Evolutionary conservation across 2,329 filamentous ascomycete species (phyloP).

Genomic region (Fusarium tuaranense): DNA sequence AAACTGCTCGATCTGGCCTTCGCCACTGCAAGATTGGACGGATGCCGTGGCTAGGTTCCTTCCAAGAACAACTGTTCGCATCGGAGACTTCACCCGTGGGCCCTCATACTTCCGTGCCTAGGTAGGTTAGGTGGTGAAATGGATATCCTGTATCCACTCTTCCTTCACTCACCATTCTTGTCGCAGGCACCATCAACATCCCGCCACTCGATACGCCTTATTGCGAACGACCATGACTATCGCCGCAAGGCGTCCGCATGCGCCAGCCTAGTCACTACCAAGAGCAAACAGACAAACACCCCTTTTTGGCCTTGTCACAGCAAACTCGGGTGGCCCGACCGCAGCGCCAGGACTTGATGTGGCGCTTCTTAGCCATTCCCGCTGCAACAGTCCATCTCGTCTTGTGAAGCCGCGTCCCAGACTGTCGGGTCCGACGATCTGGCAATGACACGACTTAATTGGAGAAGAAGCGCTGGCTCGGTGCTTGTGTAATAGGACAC

Average conservation of each 20-base stretch:
- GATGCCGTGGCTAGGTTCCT: background rate
- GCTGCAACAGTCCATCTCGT: slow-evolving; percentile 41
- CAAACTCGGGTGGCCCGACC: slow-evolving; percentile 17
- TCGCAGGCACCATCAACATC: background rate
- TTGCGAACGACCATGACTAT: background rate
- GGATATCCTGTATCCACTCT: background rate
- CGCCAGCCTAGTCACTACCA: background rate
- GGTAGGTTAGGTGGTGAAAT: background rate
- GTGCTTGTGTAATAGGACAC: slow-evolving; percentile 18
- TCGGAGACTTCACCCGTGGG: slow-evolving; percentile 4
- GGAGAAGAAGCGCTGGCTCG: slow-evolving; percentile 23
- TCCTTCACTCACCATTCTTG: background rate
- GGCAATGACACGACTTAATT: slow-evolving; percentile 30
- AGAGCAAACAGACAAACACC: background rate
- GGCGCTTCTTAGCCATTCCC: slow-evolving; percentile 35
- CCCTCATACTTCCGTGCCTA: background rate
- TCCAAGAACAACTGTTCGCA: background rate
- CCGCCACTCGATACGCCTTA: background rate
- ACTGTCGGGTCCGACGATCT: slow-evolving; percentile 39
- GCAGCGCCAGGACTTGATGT: slow-evolving; percentile 30
- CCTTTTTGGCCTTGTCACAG: background rate
- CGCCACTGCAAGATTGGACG: background rate
- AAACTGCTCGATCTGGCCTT: background rate
- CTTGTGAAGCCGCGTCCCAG: slow-evolving; percentile 36
- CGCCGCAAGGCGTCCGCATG: background rate